A percentile compares a stretch with the other conserved stretches of the same genome.
Evolutionary conservation across 306 rosid genomes (phyloP).

Genomic region (Vicia villosa): DNA sequence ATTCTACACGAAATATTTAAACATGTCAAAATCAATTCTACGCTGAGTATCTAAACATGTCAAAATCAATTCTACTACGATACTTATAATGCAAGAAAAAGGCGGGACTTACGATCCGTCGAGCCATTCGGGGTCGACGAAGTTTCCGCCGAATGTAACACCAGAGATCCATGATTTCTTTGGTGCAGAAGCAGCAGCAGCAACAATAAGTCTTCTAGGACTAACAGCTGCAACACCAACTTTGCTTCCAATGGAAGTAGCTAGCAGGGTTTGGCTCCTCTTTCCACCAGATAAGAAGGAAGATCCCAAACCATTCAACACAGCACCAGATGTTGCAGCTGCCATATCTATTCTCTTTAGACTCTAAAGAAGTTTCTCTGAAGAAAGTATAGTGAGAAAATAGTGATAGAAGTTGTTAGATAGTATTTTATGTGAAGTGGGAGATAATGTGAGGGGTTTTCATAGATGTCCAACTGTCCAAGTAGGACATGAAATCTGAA

Average conservation of each 20-base stretch:
- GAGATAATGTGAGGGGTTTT: slow-evolving; percentile 46
- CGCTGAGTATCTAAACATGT: not conserved
- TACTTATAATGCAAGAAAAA: not conserved
- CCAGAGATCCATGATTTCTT: slow-evolving; percentile 86
- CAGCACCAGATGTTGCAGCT: slow-evolving; percentile 87
- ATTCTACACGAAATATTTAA: too few species aligned
- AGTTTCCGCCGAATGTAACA: slow-evolving; percentile 70
- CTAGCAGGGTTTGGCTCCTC: slow-evolving; percentile 63
- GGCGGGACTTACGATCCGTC: slow-evolving; percentile 89
- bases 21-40: not conserved
- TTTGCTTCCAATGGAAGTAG: slow-evolving; percentile 46
- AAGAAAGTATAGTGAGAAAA: not conserved
- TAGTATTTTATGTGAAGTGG: slow-evolving; percentile 37
- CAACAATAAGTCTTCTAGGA: slow-evolving; percentile 57
- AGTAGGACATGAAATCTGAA: slow-evolving; percentile 74
- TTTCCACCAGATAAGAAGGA: slow-evolving; percentile 79
- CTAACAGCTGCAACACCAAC: slow-evolving; percentile 38
- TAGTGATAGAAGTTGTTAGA: not conserved
- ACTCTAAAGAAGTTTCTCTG: not conserved
- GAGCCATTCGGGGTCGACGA: slow-evolving; percentile 94
- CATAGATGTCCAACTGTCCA: slow-evolving; percentile 63
- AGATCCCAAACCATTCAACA: slow-evolving; percentile 79
- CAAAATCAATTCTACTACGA: not conserved
- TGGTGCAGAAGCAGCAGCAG: slow-evolving; percentile 57
- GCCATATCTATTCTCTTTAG: slow-evolving; percentile 58